A percentile compares a stretch with the other conserved stretches of the same genome.
These are phyloP conservation scores for Terana coerulea DNA, from an alignment of 768 basidiomycete species.

Conservation along the genomic window DNA sequence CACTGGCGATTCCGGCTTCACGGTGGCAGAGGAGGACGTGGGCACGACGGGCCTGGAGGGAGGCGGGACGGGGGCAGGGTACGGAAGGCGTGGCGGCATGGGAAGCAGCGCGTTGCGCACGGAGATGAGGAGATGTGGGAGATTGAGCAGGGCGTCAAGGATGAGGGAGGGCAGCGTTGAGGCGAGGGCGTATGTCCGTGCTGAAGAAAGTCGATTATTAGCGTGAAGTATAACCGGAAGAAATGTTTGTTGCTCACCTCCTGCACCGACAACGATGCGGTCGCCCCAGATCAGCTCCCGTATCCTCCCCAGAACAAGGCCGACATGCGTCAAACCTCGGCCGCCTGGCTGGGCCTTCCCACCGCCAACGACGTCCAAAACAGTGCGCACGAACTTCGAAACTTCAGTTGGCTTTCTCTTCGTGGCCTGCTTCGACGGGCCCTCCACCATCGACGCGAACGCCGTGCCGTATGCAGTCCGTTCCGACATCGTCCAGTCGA, in stretches of 20 bases:
- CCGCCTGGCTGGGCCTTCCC: constrained; percentile 42
- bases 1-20: not conserved
- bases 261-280: constrained; percentile 71
- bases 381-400: constrained; percentile 51
- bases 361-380: constrained; percentile 57
- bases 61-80: constrained; percentile 16
- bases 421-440: constrained; percentile 36
- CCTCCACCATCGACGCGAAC: constrained; percentile 48
- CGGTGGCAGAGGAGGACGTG: constrained; percentile 13
- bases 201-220: no score
- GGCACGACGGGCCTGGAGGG: constrained; percentile 29
- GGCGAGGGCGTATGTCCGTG: constrained; percentile 64
- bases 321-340: constrained; percentile 41
- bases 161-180: constrained; percentile 64
- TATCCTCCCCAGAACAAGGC: constrained; percentile 41
- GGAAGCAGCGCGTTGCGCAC: constrained; percentile 60
- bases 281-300: constrained; percentile 63
- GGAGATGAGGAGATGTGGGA: constrained; percentile 63
- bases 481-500: constrained; percentile 73
- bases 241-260: constrained; percentile 46
- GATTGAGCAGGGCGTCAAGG: constrained; percentile 59
- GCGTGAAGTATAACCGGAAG: constrained; percentile 11
- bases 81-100: constrained; percentile 38
- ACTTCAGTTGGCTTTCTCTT: constrained; percentile 54
- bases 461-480: constrained; percentile 69